Evolutionary conservation across 2,329 filamentous ascomycete species (phyloP).

Genomic region (Mycosphaerella arachidis): DNA sequence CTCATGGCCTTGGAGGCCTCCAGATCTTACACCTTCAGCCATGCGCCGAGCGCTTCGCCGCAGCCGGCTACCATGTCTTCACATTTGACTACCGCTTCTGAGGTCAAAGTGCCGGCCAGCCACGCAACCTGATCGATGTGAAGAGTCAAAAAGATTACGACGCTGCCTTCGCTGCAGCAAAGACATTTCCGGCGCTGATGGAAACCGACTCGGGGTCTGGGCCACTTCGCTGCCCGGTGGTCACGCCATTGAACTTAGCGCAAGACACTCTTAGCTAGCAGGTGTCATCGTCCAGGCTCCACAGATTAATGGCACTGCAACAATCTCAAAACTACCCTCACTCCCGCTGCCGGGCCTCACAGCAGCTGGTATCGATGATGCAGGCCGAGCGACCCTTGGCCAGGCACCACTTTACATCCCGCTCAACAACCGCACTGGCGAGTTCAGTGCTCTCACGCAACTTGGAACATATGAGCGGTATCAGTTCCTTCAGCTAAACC

Average conservation of each 20-base stretch:
- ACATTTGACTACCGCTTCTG: slow-evolving; percentile 10
- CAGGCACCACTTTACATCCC: slow-evolving; percentile 1
- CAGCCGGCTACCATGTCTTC: slow-evolving; percentile 7
- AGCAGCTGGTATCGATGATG: slow-evolving; percentile 3
- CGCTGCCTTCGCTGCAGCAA: slow-evolving; percentile 1
- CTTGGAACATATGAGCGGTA: slow-evolving; percentile 5
- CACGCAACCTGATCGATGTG: slow-evolving; percentile 10
- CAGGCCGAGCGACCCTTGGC: not conserved
- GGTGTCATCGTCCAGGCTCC: slow-evolving; percentile 7
- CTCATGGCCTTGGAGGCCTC: slow-evolving; percentile 7
- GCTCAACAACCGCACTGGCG: not conserved
- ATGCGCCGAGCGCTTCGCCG: slow-evolving; percentile 7
- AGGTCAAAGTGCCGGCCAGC: slow-evolving; percentile 1
- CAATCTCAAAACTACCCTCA: not conserved
- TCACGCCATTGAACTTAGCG: slow-evolving; percentile 4
- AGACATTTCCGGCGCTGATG: slow-evolving; percentile 6
- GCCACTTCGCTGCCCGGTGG: slow-evolving; percentile 9
- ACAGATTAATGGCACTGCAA: slow-evolving; percentile 5
- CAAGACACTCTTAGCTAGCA: not conserved
- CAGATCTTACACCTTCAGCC: slow-evolving; percentile 7
- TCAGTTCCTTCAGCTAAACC: slow-evolving; percentile 5
- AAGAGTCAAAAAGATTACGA: slow-evolving; percentile 4
- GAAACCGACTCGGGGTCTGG: slow-evolving; percentile 4
- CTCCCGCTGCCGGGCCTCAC: not conserved
- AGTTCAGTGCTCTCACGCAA: slow-evolving; percentile 3